phyloP scores from a whole-genome alignment of 2,329 filamentous ascomycete species.

The Pseudogymnoascus sp. region DNA sequence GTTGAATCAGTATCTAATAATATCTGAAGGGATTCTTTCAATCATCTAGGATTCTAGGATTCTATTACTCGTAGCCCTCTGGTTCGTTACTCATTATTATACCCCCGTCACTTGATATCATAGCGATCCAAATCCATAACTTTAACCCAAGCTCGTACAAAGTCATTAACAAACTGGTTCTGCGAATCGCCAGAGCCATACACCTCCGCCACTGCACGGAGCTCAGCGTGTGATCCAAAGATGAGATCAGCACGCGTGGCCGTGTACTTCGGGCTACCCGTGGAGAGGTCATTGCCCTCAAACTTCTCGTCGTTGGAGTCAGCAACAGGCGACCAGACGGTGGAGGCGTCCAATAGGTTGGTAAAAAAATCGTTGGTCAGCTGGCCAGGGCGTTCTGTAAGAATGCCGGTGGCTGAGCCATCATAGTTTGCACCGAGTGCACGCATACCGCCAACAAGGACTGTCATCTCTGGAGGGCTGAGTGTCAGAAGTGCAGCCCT shows the following conservation, averaged over 20 bases:
- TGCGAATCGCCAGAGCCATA: conserved; percentile 43
- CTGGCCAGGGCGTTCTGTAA: conserved; percentile 46
- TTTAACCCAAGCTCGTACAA: conserved; percentile 51
- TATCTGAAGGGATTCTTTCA: background rate
- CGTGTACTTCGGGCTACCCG: conserved; percentile 47
- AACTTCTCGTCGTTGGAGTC: conserved; percentile 37
- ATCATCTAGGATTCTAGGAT: background rate
- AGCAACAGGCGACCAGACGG: conserved; percentile 42
- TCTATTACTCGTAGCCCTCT: background rate
- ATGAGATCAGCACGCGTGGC: conserved; percentile 49
- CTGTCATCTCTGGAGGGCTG: conserved; percentile 47
- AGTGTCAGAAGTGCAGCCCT: conserved; percentile 49
- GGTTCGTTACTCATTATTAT: background rate
- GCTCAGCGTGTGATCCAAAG: conserved; percentile 50
- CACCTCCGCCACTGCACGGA: conserved; percentile 49
- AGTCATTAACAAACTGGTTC: conserved; percentile 49
- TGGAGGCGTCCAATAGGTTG: conserved; percentile 49
- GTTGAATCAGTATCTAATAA: background rate
- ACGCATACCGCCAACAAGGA: conserved; percentile 49
- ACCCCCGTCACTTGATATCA: conserved; percentile 31
- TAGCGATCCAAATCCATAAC: conserved; percentile 53
- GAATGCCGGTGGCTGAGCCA: conserved; percentile 44
- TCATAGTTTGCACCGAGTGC: conserved; percentile 49
- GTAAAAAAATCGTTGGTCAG: conserved; percentile 56
- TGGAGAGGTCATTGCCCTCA: conserved; percentile 47